Evolutionary conservation across 495 filamentous ascomycete species (phyloP), one percentile per base, ranked within the genome.

Genomic region (Lasiosphaeria hispida): DNA sequence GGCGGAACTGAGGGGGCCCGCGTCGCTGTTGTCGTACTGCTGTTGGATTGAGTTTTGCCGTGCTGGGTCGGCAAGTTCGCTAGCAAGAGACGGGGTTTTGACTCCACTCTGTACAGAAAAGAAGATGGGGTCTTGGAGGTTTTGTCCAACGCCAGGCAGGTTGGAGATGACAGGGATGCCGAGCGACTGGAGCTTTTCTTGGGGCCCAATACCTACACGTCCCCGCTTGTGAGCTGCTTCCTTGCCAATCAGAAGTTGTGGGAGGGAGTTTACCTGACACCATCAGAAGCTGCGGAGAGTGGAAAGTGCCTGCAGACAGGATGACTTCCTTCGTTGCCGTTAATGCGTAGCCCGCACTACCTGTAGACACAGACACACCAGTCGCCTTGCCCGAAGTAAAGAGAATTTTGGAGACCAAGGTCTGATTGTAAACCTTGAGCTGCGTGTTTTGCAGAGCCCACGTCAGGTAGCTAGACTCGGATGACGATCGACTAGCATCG

Each of bases 121-220:
- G 48, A 72, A 73, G 3, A 72, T 57, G 33, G 77, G 76, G 48
- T 82, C 81, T 69, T 64, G 66, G 47, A 83, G 52, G 50, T 84
- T 81, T 55, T 80, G 73, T 10, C 82, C 82, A 8, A 84, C 80
- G 10, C 80, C 80, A 0, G 77, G 70, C 1, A 77, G 62, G 38
- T 80, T 73, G 10, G 64, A 53, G 13, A 81, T 47, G 1, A 79
- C 61, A 0, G 72, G 57, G 36, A 81, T 78, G 6, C 58, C 63
- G 17, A 71, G 62, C 10, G 68, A 59, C 30, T 69, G 17, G 7
- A 79, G 61, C 2, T 10, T 54, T 1, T 18, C 41, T 18, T 47
- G 14, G 3, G 47, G 61, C 10, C 50, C 47, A 11, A 55, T 34
- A 13, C 58, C 58, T 53, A 30, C 23, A 30, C 5, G 23, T 30